Percentiles rank a stretch among this genome's conserved stretches.
These are phyloP conservation scores for Arabidopsis suecica DNA, from an alignment of 345 rosid genomes.

Conservation along the genomic window DNA sequence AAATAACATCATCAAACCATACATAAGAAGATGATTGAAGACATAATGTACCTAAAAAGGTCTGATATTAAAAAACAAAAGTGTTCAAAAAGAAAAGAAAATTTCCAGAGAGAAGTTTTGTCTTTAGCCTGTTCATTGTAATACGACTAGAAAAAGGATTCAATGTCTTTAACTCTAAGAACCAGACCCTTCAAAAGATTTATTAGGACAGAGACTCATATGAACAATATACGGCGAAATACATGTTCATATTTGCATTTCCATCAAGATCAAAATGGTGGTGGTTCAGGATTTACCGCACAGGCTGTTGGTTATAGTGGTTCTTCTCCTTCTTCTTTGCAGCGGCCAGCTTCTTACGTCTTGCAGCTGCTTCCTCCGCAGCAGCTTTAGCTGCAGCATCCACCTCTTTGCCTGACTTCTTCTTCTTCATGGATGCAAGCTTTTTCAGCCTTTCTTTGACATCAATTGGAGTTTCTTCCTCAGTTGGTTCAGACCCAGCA, in stretches of 20 bases:
- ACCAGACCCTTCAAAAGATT: constrained; percentile 35
- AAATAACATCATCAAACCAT: not conserved
- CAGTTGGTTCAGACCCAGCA: constrained; percentile 48
- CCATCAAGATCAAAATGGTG: constrained; percentile 39
- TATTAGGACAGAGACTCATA: constrained; percentile 43
- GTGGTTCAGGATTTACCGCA: constrained; percentile 46
- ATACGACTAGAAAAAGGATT: constrained; percentile 35
- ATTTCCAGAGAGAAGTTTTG: constrained; percentile 11
- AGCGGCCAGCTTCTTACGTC: constrained; percentile 73
- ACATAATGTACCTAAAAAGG: constrained; percentile 8
- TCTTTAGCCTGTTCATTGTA: constrained; percentile 34
- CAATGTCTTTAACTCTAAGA: constrained; percentile 31
- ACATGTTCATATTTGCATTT: constrained; percentile 40
- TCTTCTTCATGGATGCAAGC: constrained; percentile 65
- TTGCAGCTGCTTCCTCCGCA: constrained; percentile 78
- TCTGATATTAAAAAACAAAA: constrained; percentile 5
- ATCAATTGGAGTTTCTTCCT: constrained; percentile 55
- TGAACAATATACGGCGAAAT: constrained; percentile 41
- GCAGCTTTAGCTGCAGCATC: constrained; percentile 75
- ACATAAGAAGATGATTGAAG: not conserved
- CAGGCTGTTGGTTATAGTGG: constrained; percentile 83
- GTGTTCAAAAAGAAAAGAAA: constrained; percentile 13
- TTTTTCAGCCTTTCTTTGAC: constrained; percentile 75
- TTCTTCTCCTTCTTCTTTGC: constrained; percentile 93
- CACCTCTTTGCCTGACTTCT: constrained; percentile 77